phyloP scores from a whole-genome alignment of 2,329 filamentous ascomycete genomes.

The Fusarium nisikadoi region DNA sequence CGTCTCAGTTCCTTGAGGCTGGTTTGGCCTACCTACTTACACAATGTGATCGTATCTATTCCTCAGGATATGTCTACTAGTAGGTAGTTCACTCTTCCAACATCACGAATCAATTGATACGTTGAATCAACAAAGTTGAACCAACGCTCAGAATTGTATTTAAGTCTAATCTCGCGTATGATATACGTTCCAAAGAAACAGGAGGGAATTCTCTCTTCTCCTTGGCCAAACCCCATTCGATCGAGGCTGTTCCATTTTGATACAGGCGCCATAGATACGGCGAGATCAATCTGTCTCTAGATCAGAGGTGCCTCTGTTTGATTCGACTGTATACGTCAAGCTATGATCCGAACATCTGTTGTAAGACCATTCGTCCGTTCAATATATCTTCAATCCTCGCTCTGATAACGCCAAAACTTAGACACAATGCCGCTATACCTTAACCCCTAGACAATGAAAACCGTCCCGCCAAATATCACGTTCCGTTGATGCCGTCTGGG shows the following conservation, averaged over 20 bases:
- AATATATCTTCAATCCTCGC: slow-evolving; percentile 33
- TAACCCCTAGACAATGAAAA: slow-evolving; percentile 19
- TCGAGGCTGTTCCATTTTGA: background rate
- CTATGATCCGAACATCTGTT: background rate
- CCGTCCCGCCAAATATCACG: slow-evolving; percentile 25
- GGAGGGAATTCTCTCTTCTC: background rate
- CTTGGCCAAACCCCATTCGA: background rate
- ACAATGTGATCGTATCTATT: background rate
- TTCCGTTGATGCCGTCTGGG: slow-evolving; percentile 35
- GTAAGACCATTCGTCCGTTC: slow-evolving; percentile 7
- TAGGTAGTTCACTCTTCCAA: background rate
- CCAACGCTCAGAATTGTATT: background rate
- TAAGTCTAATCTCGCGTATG: background rate
- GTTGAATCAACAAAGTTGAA: background rate
- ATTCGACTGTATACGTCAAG: background rate
- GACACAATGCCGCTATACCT: slow-evolving; percentile 25
- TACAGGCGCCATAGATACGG: background rate
- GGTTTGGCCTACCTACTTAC: background rate
- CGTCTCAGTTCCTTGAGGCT: background rate
- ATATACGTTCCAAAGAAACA: background rate
- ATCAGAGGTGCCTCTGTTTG: background rate
- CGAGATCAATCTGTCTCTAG: background rate
- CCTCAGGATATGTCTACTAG: background rate
- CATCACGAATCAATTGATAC: background rate
- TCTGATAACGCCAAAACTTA: slow-evolving; percentile 38